Base-by-base conservation (phyloP, 225 moss, liverwort and hornwort species). In the Neckera pumila region DNA sequence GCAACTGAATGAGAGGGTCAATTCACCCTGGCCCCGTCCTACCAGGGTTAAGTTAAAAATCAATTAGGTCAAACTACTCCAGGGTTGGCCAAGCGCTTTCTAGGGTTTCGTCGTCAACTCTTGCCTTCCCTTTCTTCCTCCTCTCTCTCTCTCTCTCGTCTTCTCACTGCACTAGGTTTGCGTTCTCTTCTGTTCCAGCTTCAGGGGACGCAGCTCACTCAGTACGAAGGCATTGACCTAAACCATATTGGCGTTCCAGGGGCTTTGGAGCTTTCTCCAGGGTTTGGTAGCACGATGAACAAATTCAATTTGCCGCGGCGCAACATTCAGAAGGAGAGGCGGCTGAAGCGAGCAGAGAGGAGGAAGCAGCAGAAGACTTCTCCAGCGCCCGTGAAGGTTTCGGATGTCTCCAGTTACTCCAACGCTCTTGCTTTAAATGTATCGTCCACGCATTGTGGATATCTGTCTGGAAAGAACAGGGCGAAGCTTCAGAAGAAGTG, bases 261-360 rank as follows among this genome's bases (percentile, higher is more conserved):
- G 60, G 42, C 60, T 14, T 80, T 80, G 6, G 20, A 31, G 43
- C 22, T 80, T 31, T 22, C n/a, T 61, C 34, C 33, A 14, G 7
- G 61, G 31, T 9, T 42, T 10, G 10, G 31, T 9, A 54, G 42
- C 77, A 92, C 75, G 82, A 97, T 98, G 98, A 98, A 98, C 60
- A 98, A 97, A 88, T 98, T 98, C 83, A 98, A 98, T 90, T 66
- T 93, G 87, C 96, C 96, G 20, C 92, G 89, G 91, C 94, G 96
- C 67, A 95, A 96, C 80, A 94, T 98, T 54, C 93, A 93, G 82
- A 92, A 92, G 91, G 96, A 96, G 88, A 91, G 98, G 88, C 94
- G 96, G 20, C 86, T 83, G 71, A 97, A 96, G 92, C 94, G 98
- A 65, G 27, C 95, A 47, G 96, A 96, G 89, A 91, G 91, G 75